Evolutionary conservation across 2,329 filamentous ascomycete species (phyloP), one percentile per base, ranked within the genome.

Genomic region (Claviceps africana): DNA sequence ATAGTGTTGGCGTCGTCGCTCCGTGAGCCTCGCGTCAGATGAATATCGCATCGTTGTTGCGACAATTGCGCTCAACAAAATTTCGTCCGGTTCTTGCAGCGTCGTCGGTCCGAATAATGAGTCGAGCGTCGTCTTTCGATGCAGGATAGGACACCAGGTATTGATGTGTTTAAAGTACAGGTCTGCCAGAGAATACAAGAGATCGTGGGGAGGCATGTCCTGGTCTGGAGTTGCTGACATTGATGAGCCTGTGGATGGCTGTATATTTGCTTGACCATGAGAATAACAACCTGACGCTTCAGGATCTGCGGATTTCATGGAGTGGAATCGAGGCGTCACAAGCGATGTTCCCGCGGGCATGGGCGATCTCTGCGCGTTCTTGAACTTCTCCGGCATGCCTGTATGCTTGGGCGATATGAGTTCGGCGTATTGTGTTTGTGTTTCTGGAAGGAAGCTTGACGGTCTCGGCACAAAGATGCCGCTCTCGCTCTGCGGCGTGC

Each of bases 111-210:
- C 88, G 59, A 95, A 95, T 0, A 95, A 74, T 0, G 82, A 81
- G 59, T 95, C 86, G 9, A 95, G 67, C 0, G 88, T 95, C 4
- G 85, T 82, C 61, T 86, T 82, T 22, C 88, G 81, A 66, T 95
- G 88, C n/a, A 95, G 72, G 25, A 95, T 93, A 0, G 90, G 89
- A 63, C 88, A 95, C 84, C 85, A 89, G 0, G 83, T 85, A 61
- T 88, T 88, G 63, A 88, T 79, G 60, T 88, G 82, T 56, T 87
- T 86, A 61, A 89, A 89, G 63, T 87, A 89, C 0, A 88, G 72
- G 59, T 88, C 85, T 7, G 85, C 83, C 11, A 89, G 67, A 2
- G 81, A 76, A 60, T 88, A 88, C 0, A 88, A 69, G 6, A 88
- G 69, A 61, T 88, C 84, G 59, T 88, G 87, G 1, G 85, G 85